Base-by-base conservation (phyloP, 345 rosid genomes). In the Citrus sp. region DNA sequence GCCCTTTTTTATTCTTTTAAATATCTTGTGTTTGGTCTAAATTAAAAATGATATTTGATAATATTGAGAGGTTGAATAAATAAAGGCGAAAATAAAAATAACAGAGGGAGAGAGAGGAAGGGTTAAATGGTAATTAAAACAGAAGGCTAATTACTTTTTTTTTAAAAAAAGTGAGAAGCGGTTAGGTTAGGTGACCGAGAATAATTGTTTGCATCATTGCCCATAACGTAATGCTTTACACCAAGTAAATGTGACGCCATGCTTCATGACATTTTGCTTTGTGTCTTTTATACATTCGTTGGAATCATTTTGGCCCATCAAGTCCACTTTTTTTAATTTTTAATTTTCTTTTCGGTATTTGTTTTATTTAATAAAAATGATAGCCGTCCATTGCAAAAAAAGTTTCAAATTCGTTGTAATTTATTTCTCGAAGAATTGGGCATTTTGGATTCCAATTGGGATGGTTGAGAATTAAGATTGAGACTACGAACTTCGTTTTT, bases 171-270 rank as follows among this genome's bases (percentile, higher is more conserved):
- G 70, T 37, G 10, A 4, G 13, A 6, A 14, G 28, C 16, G 1
- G 38, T 46, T 16, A 24, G 38, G 77, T 46, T n/a, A 13, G 61
- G 78, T 61, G 32, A 37, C 18, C 1, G 12, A 27, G 60, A 80
- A 64, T 70, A 35, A 80, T 80, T 27, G 16, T 25, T 38, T 38
- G 59, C 77, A 70, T 76, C 80, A 80, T n/a, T n/a, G 80, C 54
- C 56, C 54, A 65, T n/a, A 71, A 56, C 82, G 67, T 70, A 61
- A 77, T 64, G 69, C 30, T 25, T 27, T 27, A 77, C 34, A 77
- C 73, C 70, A 38, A 78, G 28, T 22, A 56, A 32, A 59, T 58
- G 66, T 61, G 81, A 78, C 78, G 76, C 72, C 71, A 59, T 49
- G 7, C 34, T 0, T 49, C 25, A 12, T 77, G 73, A 40, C 84